phyloP scores from a whole-genome alignment of 2,329 filamentous ascomycete genomes.

The Phoma sp. region DNA sequence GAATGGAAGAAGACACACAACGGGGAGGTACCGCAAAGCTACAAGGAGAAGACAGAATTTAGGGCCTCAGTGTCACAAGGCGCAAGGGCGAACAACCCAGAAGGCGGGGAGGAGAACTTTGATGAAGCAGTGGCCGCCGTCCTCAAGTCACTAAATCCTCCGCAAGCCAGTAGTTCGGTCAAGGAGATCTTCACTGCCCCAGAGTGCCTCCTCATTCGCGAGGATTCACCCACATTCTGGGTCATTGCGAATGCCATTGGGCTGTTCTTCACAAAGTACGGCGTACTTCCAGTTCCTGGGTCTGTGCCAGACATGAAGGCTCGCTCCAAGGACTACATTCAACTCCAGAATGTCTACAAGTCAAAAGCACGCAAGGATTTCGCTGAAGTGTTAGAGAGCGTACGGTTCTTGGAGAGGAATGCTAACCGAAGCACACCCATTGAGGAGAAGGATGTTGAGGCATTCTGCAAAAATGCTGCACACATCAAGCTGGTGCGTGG shows the following conservation, averaged over 20 bases:
- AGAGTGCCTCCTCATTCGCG: conserved; percentile 59
- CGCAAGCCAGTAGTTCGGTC: conserved; percentile 72
- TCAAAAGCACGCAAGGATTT: conserved; percentile 80
- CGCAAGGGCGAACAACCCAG: conserved; percentile 74
- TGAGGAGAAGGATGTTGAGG: conserved; percentile 77
- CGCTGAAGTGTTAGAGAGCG: conserved; percentile 73
- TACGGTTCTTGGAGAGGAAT: conserved; percentile 63
- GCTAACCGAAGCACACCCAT: conserved; percentile 61
- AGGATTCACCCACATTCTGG: conserved; percentile 77
- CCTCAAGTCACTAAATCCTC: conserved; percentile 79
- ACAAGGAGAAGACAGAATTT: conserved; percentile 88
- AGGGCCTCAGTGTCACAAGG: conserved; percentile 71
- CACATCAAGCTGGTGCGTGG: conserved; percentile 88
- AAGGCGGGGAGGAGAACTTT: conserved; percentile 95
- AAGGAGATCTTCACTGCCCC: conserved; percentile 80
- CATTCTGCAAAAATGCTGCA: conserved; percentile 94
- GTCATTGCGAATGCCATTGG: conserved; percentile 82
- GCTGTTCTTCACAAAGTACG: conserved; percentile 76
- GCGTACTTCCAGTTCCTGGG: conserved; percentile 81
- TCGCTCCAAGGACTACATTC: conserved; percentile 85
- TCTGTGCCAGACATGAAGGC: conserved; percentile 98
- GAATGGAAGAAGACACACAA: conserved; percentile 78
- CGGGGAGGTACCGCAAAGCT: conserved; percentile 73
- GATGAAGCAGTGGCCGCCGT: conserved; percentile 90
- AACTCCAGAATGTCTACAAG: conserved; percentile 93